Conservation (phyloP, 176 grass and related monocot species). For the Raddia guianensis region DNA sequence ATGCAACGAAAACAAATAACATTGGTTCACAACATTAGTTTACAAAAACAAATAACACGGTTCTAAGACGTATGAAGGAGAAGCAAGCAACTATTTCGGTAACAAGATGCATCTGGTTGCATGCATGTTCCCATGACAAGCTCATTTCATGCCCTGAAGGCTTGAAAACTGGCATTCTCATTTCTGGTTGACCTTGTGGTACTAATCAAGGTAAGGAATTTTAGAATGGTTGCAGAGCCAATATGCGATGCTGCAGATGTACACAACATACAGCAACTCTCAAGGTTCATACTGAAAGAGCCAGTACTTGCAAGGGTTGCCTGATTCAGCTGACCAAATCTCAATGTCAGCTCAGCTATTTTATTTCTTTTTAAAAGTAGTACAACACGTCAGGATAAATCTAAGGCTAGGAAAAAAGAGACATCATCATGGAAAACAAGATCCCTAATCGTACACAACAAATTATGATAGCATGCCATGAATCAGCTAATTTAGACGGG, state of each 20-base stretch:
- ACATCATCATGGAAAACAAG: background rate
- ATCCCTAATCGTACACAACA: background rate
- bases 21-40: too few relatives aligned
- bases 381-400: background rate
- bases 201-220: background rate
- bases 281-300: background rate
- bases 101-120: too few relatives aligned
- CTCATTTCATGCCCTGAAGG: too few relatives aligned
- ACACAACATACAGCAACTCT: background rate
- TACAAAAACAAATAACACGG: too few relatives aligned
- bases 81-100: background rate
- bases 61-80: too few relatives aligned
- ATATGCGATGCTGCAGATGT: background rate
- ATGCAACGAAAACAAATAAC: too few relatives aligned
- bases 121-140: too few relatives aligned
- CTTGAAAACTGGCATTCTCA: too few relatives aligned
- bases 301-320: background rate
- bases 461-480: slow-evolving; percentile 6
- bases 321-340: background rate
- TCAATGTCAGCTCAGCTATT: background rate
- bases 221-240: background rate
- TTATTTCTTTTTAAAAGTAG: background rate
- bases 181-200: too few relatives aligned
- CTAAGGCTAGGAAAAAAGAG: background rate
- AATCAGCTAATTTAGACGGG: background rate